These are phyloP conservation scores for Eucalyptus victrix DNA, from an alignment of 345 rosid genomes.

Conservation along the genomic window DNA sequence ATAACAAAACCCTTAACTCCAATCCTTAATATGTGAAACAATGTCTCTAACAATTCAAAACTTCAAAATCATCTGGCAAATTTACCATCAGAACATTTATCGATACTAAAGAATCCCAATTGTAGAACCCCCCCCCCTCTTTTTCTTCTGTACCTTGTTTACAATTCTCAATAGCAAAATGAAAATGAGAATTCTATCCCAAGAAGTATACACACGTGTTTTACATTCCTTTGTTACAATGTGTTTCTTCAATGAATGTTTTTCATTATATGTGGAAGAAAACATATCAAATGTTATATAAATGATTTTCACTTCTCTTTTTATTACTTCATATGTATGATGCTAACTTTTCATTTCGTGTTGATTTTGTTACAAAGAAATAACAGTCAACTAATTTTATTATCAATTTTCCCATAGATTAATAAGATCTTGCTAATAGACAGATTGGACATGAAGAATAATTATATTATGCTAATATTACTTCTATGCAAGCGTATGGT, in stretches of 20 bases:
- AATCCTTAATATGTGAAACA: fast-evolving
- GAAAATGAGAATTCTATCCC: background rate
- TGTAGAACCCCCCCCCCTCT: too few species aligned
- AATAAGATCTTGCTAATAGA: background rate
- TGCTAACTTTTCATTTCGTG: background rate
- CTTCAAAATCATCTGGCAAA: fast-evolving
- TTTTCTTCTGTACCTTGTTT: background rate
- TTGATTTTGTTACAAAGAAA: background rate
- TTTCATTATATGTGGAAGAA: too few species aligned
- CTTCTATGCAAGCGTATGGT: background rate
- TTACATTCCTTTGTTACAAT: fast-evolving
- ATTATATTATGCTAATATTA: background rate
- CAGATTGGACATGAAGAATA: background rate
- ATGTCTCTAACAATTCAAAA: too few species aligned
- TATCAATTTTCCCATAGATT: too few species aligned
- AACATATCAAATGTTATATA: too few species aligned
- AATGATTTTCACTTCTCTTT: too few species aligned
- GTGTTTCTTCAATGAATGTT: too few species aligned
- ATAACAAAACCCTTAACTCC: too few species aligned
- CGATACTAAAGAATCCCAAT: too few species aligned
- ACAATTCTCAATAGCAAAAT: background rate
- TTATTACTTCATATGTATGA: background rate
- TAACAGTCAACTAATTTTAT: too few species aligned
- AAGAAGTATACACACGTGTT: background rate
- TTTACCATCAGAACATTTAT: too few species aligned